These are phyloP conservation scores for Hypoxylon lienhwacheense DNA, from an alignment of 495 filamentous ascomycete genomes.

Conservation along the genomic window DNA sequence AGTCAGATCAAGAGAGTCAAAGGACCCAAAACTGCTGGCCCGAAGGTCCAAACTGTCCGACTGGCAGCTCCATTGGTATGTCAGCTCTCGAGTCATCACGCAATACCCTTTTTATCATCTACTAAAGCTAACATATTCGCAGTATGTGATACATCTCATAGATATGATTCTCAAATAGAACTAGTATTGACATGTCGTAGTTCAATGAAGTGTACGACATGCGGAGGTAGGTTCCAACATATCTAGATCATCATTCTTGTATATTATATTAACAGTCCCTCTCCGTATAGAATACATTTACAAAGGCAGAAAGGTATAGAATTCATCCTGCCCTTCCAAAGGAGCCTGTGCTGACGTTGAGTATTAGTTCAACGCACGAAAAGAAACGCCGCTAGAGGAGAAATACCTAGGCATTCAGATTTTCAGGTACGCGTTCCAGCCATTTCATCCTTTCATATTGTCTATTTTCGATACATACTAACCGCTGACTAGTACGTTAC, in stretches of 20 bases:
- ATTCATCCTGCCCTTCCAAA: not conserved
- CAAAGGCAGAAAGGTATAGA: slow-evolving; percentile 72
- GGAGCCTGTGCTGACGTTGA: not conserved
- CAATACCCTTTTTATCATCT: not conserved
- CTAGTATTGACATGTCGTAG: slow-evolving; percentile 13
- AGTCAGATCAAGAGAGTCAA: slow-evolving; percentile 68
- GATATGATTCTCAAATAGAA: not conserved
- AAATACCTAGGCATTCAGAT: slow-evolving; percentile 88
- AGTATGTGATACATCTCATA: slow-evolving; percentile 11
- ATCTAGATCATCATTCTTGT: not conserved
- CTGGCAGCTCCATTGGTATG: slow-evolving; percentile 87
- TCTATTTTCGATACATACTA: not conserved
- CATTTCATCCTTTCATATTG: not conserved
- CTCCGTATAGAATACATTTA: slow-evolving; percentile 83
- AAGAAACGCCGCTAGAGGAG: slow-evolving; percentile 83
- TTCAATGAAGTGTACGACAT: slow-evolving; percentile 84
- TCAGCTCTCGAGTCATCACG: slow-evolving; percentile 22
- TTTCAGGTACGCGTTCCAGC: slow-evolving; percentile 49
- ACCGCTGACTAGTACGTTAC: slow-evolving; percentile 10
- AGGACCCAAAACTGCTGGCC: slow-evolving; percentile 69
- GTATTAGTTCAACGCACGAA: slow-evolving; percentile 70
- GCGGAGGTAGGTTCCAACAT: slow-evolving; percentile 53
- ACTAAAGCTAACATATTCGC: slow-evolving; percentile 3
- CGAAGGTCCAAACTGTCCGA: slow-evolving; percentile 86
- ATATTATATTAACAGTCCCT: slow-evolving; percentile 5